These are phyloP conservation scores for Penicillium psychrofluorescens DNA, from an alignment of 495 filamentous ascomycete genomes.

Conservation along the genomic window DNA sequence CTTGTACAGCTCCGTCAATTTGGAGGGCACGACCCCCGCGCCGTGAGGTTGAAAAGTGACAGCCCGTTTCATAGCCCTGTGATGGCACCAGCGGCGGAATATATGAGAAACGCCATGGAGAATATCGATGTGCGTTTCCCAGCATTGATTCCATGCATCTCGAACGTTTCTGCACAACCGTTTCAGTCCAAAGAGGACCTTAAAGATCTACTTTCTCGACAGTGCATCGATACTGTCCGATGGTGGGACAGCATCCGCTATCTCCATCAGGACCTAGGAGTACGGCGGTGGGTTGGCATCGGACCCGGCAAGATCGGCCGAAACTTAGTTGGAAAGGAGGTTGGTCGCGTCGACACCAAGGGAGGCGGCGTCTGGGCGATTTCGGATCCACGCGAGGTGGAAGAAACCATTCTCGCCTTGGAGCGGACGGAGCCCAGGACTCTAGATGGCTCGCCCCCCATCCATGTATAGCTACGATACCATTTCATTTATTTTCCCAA, in stretches of 20 bases:
- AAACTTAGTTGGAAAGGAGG: conserved; percentile 92
- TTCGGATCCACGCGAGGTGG: conserved; percentile 72
- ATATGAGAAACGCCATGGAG: conserved; percentile 61
- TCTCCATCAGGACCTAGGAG: conserved; percentile 76
- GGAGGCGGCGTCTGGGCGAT: conserved; percentile 95
- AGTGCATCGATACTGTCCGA: conserved; percentile 79
- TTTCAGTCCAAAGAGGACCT: conserved; percentile 67
- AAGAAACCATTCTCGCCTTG: conserved; percentile 62
- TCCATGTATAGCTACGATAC: not conserved
- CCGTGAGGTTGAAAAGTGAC: conserved; percentile 80
- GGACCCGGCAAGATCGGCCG: conserved; percentile 92
- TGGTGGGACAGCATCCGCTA: conserved; percentile 94
- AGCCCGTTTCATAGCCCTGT: conserved; percentile 90
- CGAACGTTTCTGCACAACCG: conserved; percentile 76
- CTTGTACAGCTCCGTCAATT: conserved; percentile 86
- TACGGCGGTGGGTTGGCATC: conserved; percentile 85
- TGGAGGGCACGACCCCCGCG: conserved; percentile 84
- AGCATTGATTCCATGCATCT: conserved; percentile 66
- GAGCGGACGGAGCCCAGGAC: conserved; percentile 62
- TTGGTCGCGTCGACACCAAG: conserved; percentile 72
- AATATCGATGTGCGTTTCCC: conserved; percentile 61
- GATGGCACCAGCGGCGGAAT: conserved; percentile 75
- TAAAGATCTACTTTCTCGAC: conserved; percentile 65
- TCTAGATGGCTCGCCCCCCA: not conserved
- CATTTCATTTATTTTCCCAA: conserved; percentile 17